Conservation (phyloP, 495 filamentous ascomycete species). For the Penicillium egyptiacum region DNA sequence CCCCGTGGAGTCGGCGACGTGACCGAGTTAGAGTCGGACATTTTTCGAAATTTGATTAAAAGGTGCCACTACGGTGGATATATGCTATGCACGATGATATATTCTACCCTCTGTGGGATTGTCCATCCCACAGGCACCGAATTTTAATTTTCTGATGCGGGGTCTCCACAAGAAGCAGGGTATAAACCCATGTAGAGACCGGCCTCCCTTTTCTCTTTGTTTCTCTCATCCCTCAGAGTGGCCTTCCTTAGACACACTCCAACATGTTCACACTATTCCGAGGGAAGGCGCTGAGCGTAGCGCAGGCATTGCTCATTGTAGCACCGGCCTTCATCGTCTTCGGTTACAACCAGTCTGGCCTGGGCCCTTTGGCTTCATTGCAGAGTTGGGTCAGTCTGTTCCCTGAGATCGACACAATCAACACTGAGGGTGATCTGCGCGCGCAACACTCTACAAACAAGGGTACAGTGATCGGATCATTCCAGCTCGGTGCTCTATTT, state of each 20-base stretch:
- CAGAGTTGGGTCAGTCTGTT: slow-evolving; percentile 32
- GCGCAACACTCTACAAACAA: slow-evolving; percentile 33
- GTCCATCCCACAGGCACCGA: slow-evolving; percentile 2
- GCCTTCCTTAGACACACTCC: neutral
- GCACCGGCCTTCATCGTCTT: slow-evolving; percentile 38
- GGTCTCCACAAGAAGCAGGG: slow-evolving; percentile 9
- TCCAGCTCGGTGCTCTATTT: slow-evolving; percentile 44
- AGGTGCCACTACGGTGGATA: neutral
- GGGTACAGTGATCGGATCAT: slow-evolving; percentile 43
- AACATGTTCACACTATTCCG: slow-evolving; percentile 8
- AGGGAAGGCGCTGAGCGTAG: slow-evolving; percentile 23
- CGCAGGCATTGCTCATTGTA: slow-evolving; percentile 33
- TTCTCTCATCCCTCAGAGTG: slow-evolving; percentile 3
- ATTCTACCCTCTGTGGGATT: slow-evolving; percentile 6
- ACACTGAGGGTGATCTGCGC: slow-evolving; percentile 25
- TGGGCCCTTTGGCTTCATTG: slow-evolving; percentile 30
- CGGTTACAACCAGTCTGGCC: slow-evolving; percentile 35
- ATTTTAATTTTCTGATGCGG: slow-evolving; percentile 5
- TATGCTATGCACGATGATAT: neutral
- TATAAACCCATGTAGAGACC: slow-evolving; percentile 5
- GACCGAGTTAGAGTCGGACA: slow-evolving; percentile 8
- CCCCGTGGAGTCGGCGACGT: slow-evolving; percentile 10
- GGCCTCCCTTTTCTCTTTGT: neutral
- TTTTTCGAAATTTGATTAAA: neutral
- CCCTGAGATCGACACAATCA: slow-evolving; percentile 35